These are phyloP conservation scores for Eutrema salsugineum DNA, from an alignment of 441 rosid genomes.

Conservation along the genomic window DNA sequence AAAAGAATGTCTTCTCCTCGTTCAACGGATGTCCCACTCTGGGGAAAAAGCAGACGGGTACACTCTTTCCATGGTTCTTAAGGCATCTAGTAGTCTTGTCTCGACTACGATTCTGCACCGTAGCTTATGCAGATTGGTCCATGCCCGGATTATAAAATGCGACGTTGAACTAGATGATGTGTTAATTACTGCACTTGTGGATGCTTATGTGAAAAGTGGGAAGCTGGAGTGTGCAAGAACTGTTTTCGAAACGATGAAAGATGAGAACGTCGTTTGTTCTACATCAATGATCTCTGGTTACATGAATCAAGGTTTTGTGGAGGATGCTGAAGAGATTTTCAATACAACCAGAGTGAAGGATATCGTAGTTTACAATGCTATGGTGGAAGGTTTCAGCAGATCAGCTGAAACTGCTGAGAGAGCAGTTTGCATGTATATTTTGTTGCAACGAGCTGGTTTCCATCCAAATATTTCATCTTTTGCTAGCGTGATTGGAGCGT, in stretches of 20 bases:
- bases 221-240: slow-evolving; percentile 56
- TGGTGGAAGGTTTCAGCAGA: slow-evolving; percentile 89
- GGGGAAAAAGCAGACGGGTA: slow-evolving; percentile 70
- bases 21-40: slow-evolving; percentile 42
- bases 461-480: slow-evolving; percentile 67
- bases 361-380: slow-evolving; percentile 80
- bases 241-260: slow-evolving; percentile 68
- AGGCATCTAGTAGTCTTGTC: slow-evolving; percentile 51
- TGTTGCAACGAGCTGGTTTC: slow-evolving; percentile 58
- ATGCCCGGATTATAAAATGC: slow-evolving; percentile 55
- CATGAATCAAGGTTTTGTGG: slow-evolving; percentile 59
- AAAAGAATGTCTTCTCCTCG: slow-evolving; percentile 39
- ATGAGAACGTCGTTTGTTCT: slow-evolving; percentile 57
- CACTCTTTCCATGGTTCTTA: slow-evolving; percentile 78
- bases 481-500: slow-evolving; percentile 79
- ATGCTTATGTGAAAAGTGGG: slow-evolving; percentile 70
- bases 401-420: slow-evolving; percentile 47
- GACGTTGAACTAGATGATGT: slow-evolving; percentile 64
- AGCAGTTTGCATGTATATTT: slow-evolving; percentile 55
- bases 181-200: slow-evolving; percentile 71
- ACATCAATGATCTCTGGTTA: slow-evolving; percentile 89
- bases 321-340: slow-evolving; percentile 67
- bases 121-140: slow-evolving; percentile 47
- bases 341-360: slow-evolving; percentile 50
- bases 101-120: slow-evolving; percentile 27